These are phyloP conservation scores for Annona squamosa DNA, from an alignment of 164 flowering plant genomes.

Conservation along the genomic window DNA sequence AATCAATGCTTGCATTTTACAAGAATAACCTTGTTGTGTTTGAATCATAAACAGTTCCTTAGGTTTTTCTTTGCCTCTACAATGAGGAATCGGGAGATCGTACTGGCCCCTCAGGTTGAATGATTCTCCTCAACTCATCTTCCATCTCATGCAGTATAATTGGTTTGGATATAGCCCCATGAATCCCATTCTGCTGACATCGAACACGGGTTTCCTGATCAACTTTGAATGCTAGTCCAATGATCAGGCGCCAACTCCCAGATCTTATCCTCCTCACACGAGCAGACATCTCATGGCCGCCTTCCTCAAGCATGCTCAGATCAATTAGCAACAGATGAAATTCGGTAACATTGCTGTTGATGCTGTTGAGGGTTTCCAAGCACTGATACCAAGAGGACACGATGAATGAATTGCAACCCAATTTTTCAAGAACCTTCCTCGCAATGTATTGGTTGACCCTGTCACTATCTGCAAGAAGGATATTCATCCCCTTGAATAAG, in stretches of 20 bases:
- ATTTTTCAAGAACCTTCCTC: constrained; percentile 35
- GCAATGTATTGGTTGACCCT: constrained; percentile 36
- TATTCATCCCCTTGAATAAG: constrained; percentile 29
- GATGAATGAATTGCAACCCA: constrained; percentile 35
- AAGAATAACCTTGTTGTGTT: not conserved
- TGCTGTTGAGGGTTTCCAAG: constrained; percentile 22
- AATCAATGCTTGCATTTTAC: not conserved
- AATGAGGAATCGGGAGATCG: constrained; percentile 6
- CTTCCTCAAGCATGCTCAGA: constrained; percentile 43
- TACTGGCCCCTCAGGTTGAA: constrained; percentile 12
- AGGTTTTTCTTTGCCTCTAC: not conserved
- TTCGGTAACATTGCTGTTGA: constrained; percentile 10
- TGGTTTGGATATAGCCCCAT: constrained; percentile 43
- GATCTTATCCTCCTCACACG: constrained; percentile 33
- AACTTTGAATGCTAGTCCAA: constrained; percentile 38
- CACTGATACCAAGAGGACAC: constrained; percentile 45
- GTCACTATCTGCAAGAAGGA: constrained; percentile 38
- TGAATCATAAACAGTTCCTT: not conserved
- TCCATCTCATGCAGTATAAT: constrained; percentile 40
- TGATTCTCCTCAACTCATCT: constrained; percentile 35
- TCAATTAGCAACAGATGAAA: constrained; percentile 35
- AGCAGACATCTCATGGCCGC: constrained; percentile 33
- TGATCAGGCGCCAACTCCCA: constrained; percentile 29
- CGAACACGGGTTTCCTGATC: constrained; percentile 28
- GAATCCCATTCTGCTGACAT: constrained; percentile 40